Evolutionary conservation across 495 filamentous ascomycete genomes (phyloP).

Genomic region (Tuber calosporum): DNA sequence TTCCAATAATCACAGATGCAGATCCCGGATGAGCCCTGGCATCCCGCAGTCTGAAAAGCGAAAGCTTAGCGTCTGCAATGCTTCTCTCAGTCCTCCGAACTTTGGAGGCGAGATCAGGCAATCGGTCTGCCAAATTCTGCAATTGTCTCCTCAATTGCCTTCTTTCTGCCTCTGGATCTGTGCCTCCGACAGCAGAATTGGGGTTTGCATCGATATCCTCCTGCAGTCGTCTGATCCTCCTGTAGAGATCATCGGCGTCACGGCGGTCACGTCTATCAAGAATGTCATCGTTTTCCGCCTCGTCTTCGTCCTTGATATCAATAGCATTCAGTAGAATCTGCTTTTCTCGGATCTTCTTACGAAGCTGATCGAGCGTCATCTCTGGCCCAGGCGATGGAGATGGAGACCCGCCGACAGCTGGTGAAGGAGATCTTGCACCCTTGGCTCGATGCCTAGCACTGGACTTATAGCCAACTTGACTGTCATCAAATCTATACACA

Average conservation of each 20-base stretch:
- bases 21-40: conserved; percentile 84
- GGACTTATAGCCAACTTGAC: conserved; percentile 81
- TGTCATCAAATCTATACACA: conserved; percentile 92
- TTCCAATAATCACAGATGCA: conserved; percentile 78
- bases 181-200: conserved; percentile 60
- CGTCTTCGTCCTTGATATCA: conserved; percentile 90
- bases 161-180: conserved; percentile 80
- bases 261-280: conserved; percentile 83
- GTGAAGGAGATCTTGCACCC: conserved; percentile 68
- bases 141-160: conserved; percentile 79
- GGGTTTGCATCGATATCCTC: conserved; percentile 95
- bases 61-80: conserved; percentile 86
- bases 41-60: conserved; percentile 87
- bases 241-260: conserved; percentile 89
- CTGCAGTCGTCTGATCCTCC: conserved; percentile 84
- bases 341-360: conserved; percentile 90
- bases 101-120: conserved; percentile 86
- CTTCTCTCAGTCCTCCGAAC: conserved; percentile 84
- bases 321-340: conserved; percentile 94
- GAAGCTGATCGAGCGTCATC: conserved; percentile 73
- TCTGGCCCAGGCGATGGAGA: conserved; percentile 78
- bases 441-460: conserved; percentile 81
- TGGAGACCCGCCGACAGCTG: conserved; percentile 51
- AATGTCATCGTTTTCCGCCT: conserved; percentile 81
- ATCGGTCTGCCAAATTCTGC: conserved; percentile 76